phyloP scores from a whole-genome alignment of 495 filamentous ascomycete genomes.

The Podospora pseudopauciseta region DNA sequence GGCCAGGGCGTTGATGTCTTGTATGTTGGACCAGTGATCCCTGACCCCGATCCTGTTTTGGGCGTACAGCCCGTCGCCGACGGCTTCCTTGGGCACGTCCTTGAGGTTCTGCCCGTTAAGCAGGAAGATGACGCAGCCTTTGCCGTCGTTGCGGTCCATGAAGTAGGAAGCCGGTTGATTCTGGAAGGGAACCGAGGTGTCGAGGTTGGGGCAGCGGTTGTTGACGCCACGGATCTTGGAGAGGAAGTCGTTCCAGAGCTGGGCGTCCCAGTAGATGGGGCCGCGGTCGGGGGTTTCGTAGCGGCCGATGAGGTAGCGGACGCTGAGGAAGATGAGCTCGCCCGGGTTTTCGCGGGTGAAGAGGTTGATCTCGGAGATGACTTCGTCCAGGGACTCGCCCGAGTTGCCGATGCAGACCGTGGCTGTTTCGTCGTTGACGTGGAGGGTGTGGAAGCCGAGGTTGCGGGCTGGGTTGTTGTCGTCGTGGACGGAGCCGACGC shows the following conservation, averaged over 20 bases:
- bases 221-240: conserved; percentile 20
- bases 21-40: conserved; percentile 25
- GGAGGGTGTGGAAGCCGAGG: conserved; percentile 24
- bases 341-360: conserved; percentile 33
- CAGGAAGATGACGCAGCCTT: conserved; percentile 25
- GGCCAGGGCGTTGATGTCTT: conserved; percentile 17
- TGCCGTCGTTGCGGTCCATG: conserved; percentile 24
- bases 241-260: conserved; percentile 20
- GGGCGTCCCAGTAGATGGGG: conserved; percentile 19
- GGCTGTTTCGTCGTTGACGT: conserved; percentile 20
- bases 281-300: conserved; percentile 22
- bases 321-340: conserved; percentile 33
- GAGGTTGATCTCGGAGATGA: conserved; percentile 32
- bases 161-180: conserved; percentile 22
- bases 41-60: conserved; percentile 8
- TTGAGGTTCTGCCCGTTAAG: conserved; percentile 19
- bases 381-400: conserved; percentile 28
- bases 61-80: conserved; percentile 24
- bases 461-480: conserved; percentile 7
- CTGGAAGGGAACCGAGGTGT: conserved; percentile 20
- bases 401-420: conserved; percentile 26
- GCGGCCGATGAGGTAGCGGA: conserved; percentile 28
- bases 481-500: conserved; percentile 23
- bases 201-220: conserved; percentile 24
- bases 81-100: conserved; percentile 15